Base-by-base conservation (phyloP, 805 yeast species). In the Clavispora vitiphila region DNA sequence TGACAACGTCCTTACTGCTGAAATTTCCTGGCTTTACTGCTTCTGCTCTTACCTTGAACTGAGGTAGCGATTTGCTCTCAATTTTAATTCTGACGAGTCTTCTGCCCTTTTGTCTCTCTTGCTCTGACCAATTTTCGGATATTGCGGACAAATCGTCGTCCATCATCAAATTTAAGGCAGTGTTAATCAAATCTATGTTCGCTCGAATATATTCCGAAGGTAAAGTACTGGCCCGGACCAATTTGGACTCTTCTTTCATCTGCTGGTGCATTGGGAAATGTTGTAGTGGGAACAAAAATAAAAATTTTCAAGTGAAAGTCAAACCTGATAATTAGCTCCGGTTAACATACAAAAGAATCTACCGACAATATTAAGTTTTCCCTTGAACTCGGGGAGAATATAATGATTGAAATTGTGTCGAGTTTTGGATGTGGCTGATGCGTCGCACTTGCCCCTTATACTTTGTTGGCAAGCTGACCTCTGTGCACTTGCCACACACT, bases 11-110 rank as follows among this genome's bases (percentile, higher is more conserved):
- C 4, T 67, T 65, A 53, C 32, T 60, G 40, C 54, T 71, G 9
- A 22, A 18, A 22, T 8, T 2, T 19, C 19, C 20, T 2, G 21
- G 26, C 1, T 8, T 19, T 2, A 31, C 18, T 4, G 31, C 21
- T 8, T 14, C 20, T 12, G 37, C 31, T n/a, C 18, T 15, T 5
- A 31, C 12, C 34, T 21, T n/a, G 5, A 23, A 14, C 5, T 16
- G 25, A 12, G 40, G 30, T 16, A 34, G 35, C 48, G 64, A 43
- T 46, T 72, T 47, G 47, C 64, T 51, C 40, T 62, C 47, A 38
- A 60, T 54, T 54, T 49, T 43, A 67, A 78, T 71, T 27, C 61
- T 56, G 3, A 80, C 80, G 35, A 80, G 62, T 32, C 84, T 58
- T 39, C 85, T 61, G 27, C 67, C 63, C 11, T 55, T 51, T 16